phyloP scores from a whole-genome alignment of 306 rosid genomes.

The Ormosia emarginata region DNA sequence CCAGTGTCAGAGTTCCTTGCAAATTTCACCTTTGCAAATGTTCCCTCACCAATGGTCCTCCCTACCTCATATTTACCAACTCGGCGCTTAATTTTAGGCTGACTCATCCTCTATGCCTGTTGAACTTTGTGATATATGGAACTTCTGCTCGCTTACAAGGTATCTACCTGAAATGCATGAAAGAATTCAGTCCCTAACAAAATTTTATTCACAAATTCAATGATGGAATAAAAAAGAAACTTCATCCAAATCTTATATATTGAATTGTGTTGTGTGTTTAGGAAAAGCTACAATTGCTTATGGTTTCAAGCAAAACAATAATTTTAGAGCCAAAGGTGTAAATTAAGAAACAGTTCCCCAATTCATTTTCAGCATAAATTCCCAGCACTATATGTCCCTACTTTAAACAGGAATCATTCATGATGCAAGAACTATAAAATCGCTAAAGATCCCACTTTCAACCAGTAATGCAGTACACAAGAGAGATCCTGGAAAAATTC shows the following conservation, averaged over 20 bases:
- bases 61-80: constrained; percentile 95
- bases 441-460: constrained; percentile 2
- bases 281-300: not conserved
- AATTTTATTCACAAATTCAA: not conserved
- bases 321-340: constrained; percentile 12
- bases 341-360: not conserved
- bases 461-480: constrained; percentile 14
- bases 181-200: constrained; percentile 19
- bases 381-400: not conserved
- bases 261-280: not conserved
- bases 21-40: constrained; percentile 94
- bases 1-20: constrained; percentile 79
- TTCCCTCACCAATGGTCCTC: constrained; percentile 96
- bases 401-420: not conserved
- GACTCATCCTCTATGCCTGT: constrained; percentile 57
- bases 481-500: constrained; percentile 5
- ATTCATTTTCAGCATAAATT: not conserved
- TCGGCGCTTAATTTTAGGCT: constrained; percentile 76
- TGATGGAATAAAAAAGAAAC: not conserved
- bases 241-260: not conserved
- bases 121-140: constrained; percentile 15
- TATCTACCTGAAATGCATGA: constrained; percentile 33
- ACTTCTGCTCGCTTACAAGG: constrained; percentile 14
- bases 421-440: not conserved
- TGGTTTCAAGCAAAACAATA: not conserved